A percentile compares a stretch with the other conserved stretches of the same genome.
Evolutionary conservation across 352 stramenopile species (phyloP).

Genomic region (Globisporangium radiosum): DNA sequence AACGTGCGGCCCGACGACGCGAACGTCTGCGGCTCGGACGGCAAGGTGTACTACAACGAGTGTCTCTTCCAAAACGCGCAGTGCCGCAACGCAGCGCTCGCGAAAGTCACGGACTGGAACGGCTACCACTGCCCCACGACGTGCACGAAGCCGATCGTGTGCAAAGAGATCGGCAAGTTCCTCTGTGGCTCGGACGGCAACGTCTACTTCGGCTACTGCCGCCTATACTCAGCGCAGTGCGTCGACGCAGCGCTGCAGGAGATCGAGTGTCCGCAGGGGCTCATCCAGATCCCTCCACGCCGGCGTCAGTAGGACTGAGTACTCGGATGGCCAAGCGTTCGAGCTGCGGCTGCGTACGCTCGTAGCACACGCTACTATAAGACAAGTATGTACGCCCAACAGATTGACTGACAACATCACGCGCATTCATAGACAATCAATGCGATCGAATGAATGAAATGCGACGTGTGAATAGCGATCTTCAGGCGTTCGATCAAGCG

Average conservation of each 20-base stretch:
- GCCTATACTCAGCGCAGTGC: constrained; percentile 23
- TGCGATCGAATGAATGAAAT: no score
- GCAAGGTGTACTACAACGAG: constrained; percentile 26
- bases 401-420: no score
- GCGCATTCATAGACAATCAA: no score
- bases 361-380: no score
- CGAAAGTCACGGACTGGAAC: constrained; percentile 18
- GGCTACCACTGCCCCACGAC: constrained; percentile 24
- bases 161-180: constrained; percentile 25
- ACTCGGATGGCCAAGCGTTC: no score
- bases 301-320: no score
- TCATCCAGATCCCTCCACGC: constrained; percentile 4
- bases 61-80: constrained; percentile 23
- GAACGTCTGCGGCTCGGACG: constrained; percentile 21
- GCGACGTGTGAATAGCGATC: no score
- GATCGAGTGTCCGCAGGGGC: constrained; percentile 9
- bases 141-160: constrained; percentile 21
- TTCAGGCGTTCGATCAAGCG: no score
- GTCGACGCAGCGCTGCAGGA: constrained; percentile 13
- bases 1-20: not conserved
- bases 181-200: constrained; percentile 24
- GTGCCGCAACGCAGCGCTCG: constrained; percentile 17
- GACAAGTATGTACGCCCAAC: no score
- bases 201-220: constrained; percentile 33
- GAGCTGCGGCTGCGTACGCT: no score